phyloP scores from a whole-genome alignment of 805 yeast species.

The Candida andamanensis region DNA sequence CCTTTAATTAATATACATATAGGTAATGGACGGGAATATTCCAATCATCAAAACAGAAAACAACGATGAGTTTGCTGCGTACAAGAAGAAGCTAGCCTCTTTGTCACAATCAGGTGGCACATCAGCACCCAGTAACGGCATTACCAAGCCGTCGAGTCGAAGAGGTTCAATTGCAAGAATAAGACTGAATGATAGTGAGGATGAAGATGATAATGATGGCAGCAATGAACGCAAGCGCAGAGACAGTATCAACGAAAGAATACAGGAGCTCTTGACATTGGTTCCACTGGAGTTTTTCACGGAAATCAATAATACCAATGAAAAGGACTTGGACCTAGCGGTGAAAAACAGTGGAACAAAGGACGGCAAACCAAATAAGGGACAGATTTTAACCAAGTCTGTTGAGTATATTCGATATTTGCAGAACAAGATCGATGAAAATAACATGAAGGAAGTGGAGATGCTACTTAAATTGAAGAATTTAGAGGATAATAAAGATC shows the following conservation, averaged over 20 bases:
- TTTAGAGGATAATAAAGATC: slow-evolving; percentile 40
- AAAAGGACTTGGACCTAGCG: slow-evolving; percentile 23
- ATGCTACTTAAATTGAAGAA: slow-evolving; percentile 55
- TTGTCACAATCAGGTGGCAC: too few species aligned
- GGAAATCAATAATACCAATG: slow-evolving; percentile 12
- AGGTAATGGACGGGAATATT: too few species aligned
- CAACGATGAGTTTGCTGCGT: too few species aligned
- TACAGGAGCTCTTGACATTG: slow-evolving; percentile 37
- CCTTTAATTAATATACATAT: too few species aligned
- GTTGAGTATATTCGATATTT: slow-evolving; percentile 66
- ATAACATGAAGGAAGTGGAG: slow-evolving; percentile 75
- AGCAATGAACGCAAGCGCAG: slow-evolving; percentile 39
- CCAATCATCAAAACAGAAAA: too few species aligned
- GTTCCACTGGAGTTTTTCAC: slow-evolving; percentile 31
- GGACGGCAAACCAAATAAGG: slow-evolving; percentile 82
- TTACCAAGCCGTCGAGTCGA: slow-evolving; percentile 35
- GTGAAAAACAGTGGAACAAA: slow-evolving; percentile 53
- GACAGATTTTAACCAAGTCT: slow-evolving; percentile 70
- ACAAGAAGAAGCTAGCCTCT: slow-evolving; percentile 28
- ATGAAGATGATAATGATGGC: slow-evolving; percentile 26
- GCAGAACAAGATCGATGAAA: slow-evolving; percentile 71
- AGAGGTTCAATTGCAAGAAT: slow-evolving; percentile 25
- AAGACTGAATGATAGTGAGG: slow-evolving; percentile 17
- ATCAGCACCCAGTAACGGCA: too few species aligned
- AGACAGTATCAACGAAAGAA: slow-evolving; percentile 41